Base-by-base conservation (phyloP, 2,329 filamentous ascomycete species). In the Colletotrichum camelliae region DNA sequence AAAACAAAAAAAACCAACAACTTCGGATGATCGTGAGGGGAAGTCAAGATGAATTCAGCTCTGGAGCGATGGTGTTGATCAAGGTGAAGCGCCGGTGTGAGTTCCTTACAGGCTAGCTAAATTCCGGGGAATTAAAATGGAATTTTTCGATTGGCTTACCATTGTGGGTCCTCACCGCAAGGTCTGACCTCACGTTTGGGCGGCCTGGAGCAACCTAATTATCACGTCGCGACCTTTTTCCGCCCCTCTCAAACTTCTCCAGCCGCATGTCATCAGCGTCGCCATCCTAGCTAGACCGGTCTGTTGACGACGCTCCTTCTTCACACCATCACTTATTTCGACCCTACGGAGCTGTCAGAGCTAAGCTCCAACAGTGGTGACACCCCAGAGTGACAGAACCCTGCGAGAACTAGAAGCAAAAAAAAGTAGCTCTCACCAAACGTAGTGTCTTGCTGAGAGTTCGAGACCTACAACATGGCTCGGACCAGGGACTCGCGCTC, bases 401-500 rank as follows among this genome's bases (percentile, higher is more conserved):
- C 64, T 73, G 73, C 64, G 62, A 66, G 67, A 33, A 52, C 43
- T 21, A 62, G 52, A 65, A 37, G 31, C 18, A 35, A 62, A 57
- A 77, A 67, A 77, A 77, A 78, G 77, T 78, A 78, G 75, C 77
- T 76, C 74, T 77, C 74, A 77, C 76, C 76, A 77, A 75, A 69
- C 83, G 67, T 74, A 74, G 72, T 82, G 81, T 84, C 82, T 83
- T 85, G 81, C 84, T 83, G 84, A 86, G 84, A 84, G 67, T 81
- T 82, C 83, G 83, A 85, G 83, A 83, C 82, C 82, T 71, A 72
- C 67, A 83, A 79, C 79, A 92, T 92, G 90, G 90, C 89, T 91
- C 90, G 90, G 86, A 90, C 88, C 87, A 91, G 88, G 90, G 90
- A 91, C 88, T 91, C 90, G 87, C 90, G 94, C 94, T 96, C 94